A percentile compares a stretch with the other conserved stretches of the same genome.
phyloP scores from a whole-genome alignment of 345 rosid genomes.

The Lepidium aucheri region DNA sequence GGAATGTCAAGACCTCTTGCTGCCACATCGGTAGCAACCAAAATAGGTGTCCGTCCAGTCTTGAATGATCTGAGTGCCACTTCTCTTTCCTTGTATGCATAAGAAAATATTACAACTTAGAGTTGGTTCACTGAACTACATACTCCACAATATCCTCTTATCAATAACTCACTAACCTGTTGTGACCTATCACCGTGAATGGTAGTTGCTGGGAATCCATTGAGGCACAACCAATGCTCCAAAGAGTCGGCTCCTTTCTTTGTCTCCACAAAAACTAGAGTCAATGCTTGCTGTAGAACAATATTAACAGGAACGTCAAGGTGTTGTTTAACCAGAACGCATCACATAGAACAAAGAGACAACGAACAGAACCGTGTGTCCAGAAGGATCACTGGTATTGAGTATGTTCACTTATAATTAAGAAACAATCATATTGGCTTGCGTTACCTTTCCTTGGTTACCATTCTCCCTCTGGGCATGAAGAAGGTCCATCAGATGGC shows the following conservation, averaged over 20 bases:
- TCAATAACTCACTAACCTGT: conserved; percentile 40
- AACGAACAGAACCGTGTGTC: neutral
- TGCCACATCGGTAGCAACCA: conserved; percentile 95
- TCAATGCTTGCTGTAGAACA: conserved; percentile 77
- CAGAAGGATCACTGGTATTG: neutral
- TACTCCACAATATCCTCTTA: neutral
- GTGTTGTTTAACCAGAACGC: neutral
- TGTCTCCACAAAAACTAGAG: conserved; percentile 98
- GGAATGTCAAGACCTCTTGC: conserved; percentile 90
- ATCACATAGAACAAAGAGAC: neutral
- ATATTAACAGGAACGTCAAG: neutral
- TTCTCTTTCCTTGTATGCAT: conserved; percentile 80
- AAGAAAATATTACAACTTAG: neutral
- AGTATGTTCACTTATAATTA: neutral
- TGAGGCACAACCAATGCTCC: conserved; percentile 81
- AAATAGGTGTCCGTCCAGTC: conserved; percentile 79
- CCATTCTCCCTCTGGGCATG: conserved; percentile 88
- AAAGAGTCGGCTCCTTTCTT: conserved; percentile 94
- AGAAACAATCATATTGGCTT: neutral
- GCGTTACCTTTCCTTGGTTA: conserved; percentile 67
- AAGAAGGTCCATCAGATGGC: conserved; percentile 98
- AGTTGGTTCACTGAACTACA: neutral
- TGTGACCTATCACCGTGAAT: conserved; percentile 98
- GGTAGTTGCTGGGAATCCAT: conserved; percentile 89
- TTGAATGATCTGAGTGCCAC: conserved; percentile 82